Evolutionary conservation across 306 rosid genomes (phyloP).

Genomic region (Citrullus colocynthis): DNA sequence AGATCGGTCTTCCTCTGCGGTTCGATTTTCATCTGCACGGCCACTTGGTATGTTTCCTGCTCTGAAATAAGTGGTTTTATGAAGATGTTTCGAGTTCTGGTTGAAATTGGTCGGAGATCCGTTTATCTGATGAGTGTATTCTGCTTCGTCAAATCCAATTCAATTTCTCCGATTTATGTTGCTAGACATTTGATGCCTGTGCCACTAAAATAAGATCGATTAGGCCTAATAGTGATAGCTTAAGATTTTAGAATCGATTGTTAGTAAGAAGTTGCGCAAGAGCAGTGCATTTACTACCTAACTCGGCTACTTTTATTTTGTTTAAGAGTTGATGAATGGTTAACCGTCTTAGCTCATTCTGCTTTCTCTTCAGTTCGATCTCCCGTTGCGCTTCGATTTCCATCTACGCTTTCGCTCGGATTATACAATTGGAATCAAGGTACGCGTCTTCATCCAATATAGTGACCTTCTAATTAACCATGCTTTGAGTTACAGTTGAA

Average conservation of each 20-base stretch:
- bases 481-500: not conserved
- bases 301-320: not conserved
- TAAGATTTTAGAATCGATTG: not conserved
- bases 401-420: not conserved
- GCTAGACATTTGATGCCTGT: not conserved
- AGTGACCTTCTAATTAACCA: not conserved
- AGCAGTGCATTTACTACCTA: not conserved
- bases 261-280: not conserved
- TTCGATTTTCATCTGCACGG: not conserved
- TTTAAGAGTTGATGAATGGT: not conserved
- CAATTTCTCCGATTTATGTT: not conserved
- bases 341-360: not conserved
- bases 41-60: not conserved
- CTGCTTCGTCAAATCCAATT: not conserved
- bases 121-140: not conserved
- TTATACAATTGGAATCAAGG: not conserved
- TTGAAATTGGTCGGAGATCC: not conserved
- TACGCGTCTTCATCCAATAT: not conserved
- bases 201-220: not conserved
- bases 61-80: not conserved
- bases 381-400: not conserved
- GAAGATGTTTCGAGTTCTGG: not conserved
- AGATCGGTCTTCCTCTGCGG: not conserved
- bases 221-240: not conserved
- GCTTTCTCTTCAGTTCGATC: not conserved